Evolutionary conservation across 78 protist species (phyloP), one percentile per base, ranked within the genome.

Genomic region (Dictyostelium discoideum): DNA sequence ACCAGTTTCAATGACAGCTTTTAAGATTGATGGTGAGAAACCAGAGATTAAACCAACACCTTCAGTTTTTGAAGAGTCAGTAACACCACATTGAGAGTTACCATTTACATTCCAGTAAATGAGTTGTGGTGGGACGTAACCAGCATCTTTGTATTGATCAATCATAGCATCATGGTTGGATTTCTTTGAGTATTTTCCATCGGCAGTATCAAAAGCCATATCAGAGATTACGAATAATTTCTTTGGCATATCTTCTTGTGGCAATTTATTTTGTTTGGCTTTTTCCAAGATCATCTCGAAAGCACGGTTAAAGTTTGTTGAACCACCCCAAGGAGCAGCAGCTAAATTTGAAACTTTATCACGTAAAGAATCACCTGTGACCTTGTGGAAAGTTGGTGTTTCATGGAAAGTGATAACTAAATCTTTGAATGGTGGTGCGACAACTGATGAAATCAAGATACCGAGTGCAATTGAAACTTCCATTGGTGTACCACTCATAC

Each of bases 381-480:
- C 13, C 10, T 24, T n/a, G 32, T 73, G 84, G 86, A 93, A 93
- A 10, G 77, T 18, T 84, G 93, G 96, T 1, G 11, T 77, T 48
- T 87, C 93, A 46, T 40, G 63, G 87, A 93, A 93, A 69, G 92
- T 79, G 32, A 93, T 85, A n/a, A 86, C 87, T 10, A 82, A 29
- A 20, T 86, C 85, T 18, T 63, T 85, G 93, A 93, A 93, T 85
- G 92, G 93, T 9, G 69, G 86, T 1, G 60, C 87, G 0, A 92
- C 69, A 42, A 85, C 80, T 5, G 54, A 18, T 16, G 86, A 44
- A 16, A 93, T 87, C 26, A 93, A 50, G 32, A 93, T 57, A 42
- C 96, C 96, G 5, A 93, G 81, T 42, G 96, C 96, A 20, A 93
- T 65, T 16, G 96, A 85, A 3, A 93, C 96, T 48, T 93, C 85